These are phyloP conservation scores for Stagonosporopsis cucurbitacearum DNA, from an alignment of 2,329 filamentous ascomycete genomes.

Conservation along the genomic window DNA sequence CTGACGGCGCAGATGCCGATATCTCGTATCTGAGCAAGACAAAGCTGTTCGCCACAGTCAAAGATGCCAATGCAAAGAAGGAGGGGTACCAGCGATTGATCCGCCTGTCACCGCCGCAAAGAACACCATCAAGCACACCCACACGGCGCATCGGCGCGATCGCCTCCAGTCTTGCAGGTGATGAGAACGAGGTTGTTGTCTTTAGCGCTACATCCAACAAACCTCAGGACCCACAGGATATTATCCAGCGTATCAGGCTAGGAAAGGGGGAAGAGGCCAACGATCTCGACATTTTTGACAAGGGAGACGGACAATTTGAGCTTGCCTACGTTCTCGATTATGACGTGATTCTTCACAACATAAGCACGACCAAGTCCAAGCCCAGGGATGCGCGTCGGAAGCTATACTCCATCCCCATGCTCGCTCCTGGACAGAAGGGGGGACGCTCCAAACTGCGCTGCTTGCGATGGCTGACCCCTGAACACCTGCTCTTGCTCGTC, in stretches of 20 bases:
- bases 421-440: conserved; percentile 44
- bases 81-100: conserved; percentile 67
- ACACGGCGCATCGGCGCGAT: conserved; percentile 74
- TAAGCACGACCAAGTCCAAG: conserved; percentile 54
- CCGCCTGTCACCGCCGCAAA: conserved; percentile 62
- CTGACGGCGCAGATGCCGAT: conserved; percentile 42
- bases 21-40: conserved; percentile 58
- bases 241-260: conserved; percentile 61
- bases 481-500: conserved; percentile 61
- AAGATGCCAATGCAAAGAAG: conserved; percentile 51
- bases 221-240: conserved; percentile 54
- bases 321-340: conserved; percentile 81
- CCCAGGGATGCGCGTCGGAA: conserved; percentile 37
- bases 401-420: conserved; percentile 40
- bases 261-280: conserved; percentile 63
- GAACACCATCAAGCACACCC: conserved; percentile 52
- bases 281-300: conserved; percentile 74
- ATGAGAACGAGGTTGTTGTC: conserved; percentile 76
- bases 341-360: conserved; percentile 72
- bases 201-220: conserved; percentile 70
- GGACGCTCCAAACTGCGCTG: conserved; percentile 61
- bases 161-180: conserved; percentile 76
- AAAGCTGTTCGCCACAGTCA: conserved; percentile 57
- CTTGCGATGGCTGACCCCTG: conserved; percentile 62
- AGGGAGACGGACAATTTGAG: conserved; percentile 67